A percentile compares a stretch with the other conserved stretches of the same genome.
Evolutionary conservation across 805 yeast species (phyloP).

Genomic region (Wickerhamomyces chaumierensis): DNA sequence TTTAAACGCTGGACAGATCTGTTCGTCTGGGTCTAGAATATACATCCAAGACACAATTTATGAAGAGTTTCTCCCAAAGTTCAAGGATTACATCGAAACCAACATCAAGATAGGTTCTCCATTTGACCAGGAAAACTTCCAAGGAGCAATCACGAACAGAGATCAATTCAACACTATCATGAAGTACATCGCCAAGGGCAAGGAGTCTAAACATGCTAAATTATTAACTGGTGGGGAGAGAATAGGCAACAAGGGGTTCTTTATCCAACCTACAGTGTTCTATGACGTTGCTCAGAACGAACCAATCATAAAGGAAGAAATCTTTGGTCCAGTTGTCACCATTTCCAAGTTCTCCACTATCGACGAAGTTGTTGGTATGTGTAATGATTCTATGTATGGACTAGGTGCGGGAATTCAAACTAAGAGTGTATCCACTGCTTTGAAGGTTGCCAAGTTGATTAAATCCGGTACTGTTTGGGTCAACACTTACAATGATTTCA

Average conservation of each 20-base stretch:
- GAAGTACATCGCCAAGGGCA: slow-evolving; percentile 56
- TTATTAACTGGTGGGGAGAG: slow-evolving; percentile 64
- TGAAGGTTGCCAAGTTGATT: slow-evolving; percentile 50
- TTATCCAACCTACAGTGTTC: slow-evolving; percentile 64
- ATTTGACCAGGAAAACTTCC: slow-evolving; percentile 53
- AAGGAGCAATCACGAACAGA: slow-evolving; percentile 72
- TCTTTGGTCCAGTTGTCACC: slow-evolving; percentile 74
- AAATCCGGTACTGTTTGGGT: slow-evolving; percentile 75
- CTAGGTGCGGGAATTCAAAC: slow-evolving; percentile 79
- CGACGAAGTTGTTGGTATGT: slow-evolving; percentile 56
- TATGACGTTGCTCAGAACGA: slow-evolving; percentile 53
- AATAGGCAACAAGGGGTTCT: slow-evolving; percentile 55
- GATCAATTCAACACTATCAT: slow-evolving; percentile 60
- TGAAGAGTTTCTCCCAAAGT: slow-evolving; percentile 47
- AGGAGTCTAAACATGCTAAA: slow-evolving; percentile 49
- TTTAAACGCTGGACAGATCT: slow-evolving; percentile 74
- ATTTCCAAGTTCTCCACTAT: slow-evolving; percentile 53
- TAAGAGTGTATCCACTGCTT: slow-evolving; percentile 45
- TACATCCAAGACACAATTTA: slow-evolving; percentile 64
- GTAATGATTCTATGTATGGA: slow-evolving; percentile 66
- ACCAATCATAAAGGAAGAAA: slow-evolving; percentile 60
- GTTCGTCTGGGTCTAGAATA: slow-evolving; percentile 75
- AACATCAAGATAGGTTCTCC: slow-evolving; percentile 62
- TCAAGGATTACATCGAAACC: slow-evolving; percentile 46
- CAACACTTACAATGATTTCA: slow-evolving; percentile 72